These are phyloP conservation scores for Paradendryphiella salina DNA, from an alignment of 2,329 filamentous ascomycete species.

Conservation along the genomic window DNA sequence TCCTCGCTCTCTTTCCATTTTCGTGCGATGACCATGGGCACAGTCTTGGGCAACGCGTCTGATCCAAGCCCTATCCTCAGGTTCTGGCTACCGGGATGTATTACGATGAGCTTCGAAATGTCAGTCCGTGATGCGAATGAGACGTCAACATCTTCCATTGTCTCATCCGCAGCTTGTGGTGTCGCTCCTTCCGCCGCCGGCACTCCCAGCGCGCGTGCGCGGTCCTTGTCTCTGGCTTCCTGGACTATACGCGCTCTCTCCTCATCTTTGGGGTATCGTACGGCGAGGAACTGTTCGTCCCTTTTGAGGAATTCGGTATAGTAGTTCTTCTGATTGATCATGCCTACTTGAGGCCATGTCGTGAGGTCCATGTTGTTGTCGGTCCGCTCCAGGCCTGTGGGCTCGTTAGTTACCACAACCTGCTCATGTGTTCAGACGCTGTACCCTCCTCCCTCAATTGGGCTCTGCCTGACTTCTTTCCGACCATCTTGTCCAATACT, in stretches of 20 bases:
- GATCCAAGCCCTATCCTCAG: slow-evolving; percentile 92
- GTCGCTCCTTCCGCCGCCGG: slow-evolving; percentile 46
- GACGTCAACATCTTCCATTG: slow-evolving; percentile 35
- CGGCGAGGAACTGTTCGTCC: slow-evolving; percentile 91
- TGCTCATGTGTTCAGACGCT: slow-evolving; percentile 11
- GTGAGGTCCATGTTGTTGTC: slow-evolving; percentile 98
- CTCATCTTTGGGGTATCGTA: slow-evolving; percentile 86
- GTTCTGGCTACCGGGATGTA: slow-evolving; percentile 95
- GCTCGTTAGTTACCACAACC: slow-evolving; percentile 12
- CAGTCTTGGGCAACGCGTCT: slow-evolving; percentile 89
- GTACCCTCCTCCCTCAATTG: slow-evolving; percentile 63
- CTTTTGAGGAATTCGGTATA: slow-evolving; percentile 93
- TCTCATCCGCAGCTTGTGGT: slow-evolving; percentile 35
- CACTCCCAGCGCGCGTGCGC: slow-evolving; percentile 75
- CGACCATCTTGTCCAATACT: slow-evolving; percentile 57
- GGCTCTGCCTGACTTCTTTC: slow-evolving; percentile 67
- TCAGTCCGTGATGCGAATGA: slow-evolving; percentile 54
- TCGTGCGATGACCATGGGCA: slow-evolving; percentile 89
- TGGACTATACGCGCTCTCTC: slow-evolving; percentile 81
- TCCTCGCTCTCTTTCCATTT: slow-evolving; percentile 78
- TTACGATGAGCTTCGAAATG: slow-evolving; percentile 88
- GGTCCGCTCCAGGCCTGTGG: slow-evolving; percentile 83
- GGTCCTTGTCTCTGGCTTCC: slow-evolving; percentile 83
- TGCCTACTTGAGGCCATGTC: slow-evolving; percentile 86
- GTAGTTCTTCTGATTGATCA: slow-evolving; percentile 99